A percentile compares a stretch with the other conserved stretches of the same genome.
Conservation (phyloP, 352 stramenopile genomes). For the Globisporangium acanthophoron region DNA sequence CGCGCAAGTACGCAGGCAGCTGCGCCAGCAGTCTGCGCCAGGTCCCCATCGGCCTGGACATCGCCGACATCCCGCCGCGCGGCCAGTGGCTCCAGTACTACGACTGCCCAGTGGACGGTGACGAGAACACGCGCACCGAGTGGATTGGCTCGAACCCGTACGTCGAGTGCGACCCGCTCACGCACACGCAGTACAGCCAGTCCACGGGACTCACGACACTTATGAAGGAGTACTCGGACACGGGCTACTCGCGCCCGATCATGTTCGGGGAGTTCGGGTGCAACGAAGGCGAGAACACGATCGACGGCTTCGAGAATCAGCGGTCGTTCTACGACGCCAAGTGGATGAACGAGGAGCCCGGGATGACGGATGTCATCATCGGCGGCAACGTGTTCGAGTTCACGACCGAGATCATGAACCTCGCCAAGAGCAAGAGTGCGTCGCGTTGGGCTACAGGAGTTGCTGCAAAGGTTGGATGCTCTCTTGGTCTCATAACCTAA, state of each 20-base stretch:
- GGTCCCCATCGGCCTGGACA: conserved; percentile 43
- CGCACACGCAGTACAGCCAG: conserved; percentile 30
- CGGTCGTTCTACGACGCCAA: conserved; percentile 56
- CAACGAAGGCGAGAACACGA: conserved; percentile 42
- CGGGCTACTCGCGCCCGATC: conserved; percentile 32
- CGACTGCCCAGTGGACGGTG: conserved; percentile 31
- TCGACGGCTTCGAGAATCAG: conserved; percentile 44
- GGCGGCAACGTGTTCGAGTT: conserved; percentile 83
- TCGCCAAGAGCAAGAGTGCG: conserved; percentile 11
- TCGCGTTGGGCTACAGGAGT: neutral
- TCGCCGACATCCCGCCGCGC: conserved; percentile 39
- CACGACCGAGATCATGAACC: conserved; percentile 62
- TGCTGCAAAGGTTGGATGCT: no score
- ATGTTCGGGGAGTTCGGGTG: conserved; percentile 60
- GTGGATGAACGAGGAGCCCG: conserved; percentile 79
- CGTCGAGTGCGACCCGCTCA: conserved; percentile 42
- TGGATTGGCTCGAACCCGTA: conserved; percentile 55
- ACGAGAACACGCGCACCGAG: conserved; percentile 39
- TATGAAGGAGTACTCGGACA: conserved; percentile 38
- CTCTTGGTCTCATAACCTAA: neutral
- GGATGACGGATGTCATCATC: conserved; percentile 69
- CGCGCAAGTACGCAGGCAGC: conserved; percentile 32
- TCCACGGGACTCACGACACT: conserved; percentile 37
- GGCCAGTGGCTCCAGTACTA: conserved; percentile 38
- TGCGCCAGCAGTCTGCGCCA: conserved; percentile 25